Conservation (phyloP, 148 eudicot species). For the Diospyros kaki region DNA sequence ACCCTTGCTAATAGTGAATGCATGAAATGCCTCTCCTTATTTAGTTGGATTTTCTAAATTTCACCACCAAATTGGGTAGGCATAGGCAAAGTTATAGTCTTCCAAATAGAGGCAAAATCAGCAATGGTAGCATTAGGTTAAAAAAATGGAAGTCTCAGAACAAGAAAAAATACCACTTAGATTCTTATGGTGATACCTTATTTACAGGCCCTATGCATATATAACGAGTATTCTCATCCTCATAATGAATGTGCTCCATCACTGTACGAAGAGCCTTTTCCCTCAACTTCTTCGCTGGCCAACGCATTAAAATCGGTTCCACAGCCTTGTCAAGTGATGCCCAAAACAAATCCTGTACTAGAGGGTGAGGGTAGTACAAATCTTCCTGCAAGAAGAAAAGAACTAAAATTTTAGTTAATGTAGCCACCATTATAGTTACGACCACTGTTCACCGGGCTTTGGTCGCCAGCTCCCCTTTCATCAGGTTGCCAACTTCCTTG, state of each 20-base stretch:
- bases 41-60: neutral
- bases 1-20: neutral
- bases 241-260: slow-evolving; percentile 97
- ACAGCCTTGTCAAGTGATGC: slow-evolving; percentile 66
- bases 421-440: too few relatives aligned
- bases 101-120: neutral
- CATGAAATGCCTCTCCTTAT: neutral
- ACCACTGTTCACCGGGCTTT: too few relatives aligned
- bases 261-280: slow-evolving; percentile 71
- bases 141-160: neutral
- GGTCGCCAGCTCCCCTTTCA: too few relatives aligned
- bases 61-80: slow-evolving; percentile 5
- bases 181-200: slow-evolving; percentile 45
- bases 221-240: slow-evolving; percentile 94
- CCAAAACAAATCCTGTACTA: slow-evolving; percentile 88
- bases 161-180: neutral
- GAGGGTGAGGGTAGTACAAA: slow-evolving; percentile 92
- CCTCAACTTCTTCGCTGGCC: slow-evolving; percentile 90
- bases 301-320: slow-evolving; percentile 74
- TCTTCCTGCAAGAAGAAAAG: slow-evolving; percentile 67
- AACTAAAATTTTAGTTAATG: neutral
- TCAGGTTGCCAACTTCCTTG: too few relatives aligned
- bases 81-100: neutral
- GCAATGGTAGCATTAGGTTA: neutral
- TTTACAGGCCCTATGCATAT: slow-evolving; percentile 96